Base-by-base conservation (phyloP, 768 basidiomycete species). In the Boletellus ananas region DNA sequence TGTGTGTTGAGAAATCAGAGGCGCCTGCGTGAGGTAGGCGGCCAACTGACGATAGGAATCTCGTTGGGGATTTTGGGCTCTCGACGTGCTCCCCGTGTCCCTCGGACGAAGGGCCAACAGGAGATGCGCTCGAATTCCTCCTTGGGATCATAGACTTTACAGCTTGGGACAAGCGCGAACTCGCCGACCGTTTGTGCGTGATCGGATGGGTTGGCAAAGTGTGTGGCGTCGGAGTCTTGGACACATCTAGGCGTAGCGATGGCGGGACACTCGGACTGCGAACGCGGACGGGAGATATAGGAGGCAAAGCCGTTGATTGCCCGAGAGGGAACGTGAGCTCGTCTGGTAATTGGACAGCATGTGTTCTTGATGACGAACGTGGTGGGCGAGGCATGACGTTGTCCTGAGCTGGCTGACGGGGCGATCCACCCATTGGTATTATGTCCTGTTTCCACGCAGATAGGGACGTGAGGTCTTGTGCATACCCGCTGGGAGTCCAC, bases 401-500 rank as follows among this genome's bases (percentile, higher is more conserved):
- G 40, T 43, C 45, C 5, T 23, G 48, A 11, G 38, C 21, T 16
- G 45, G 33, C n/a, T 23, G 49, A 25, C 29, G 48, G 7, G 35
- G 51, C 10, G 20, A 13, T 16, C 50, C 49, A 29, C 16, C 45
- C n/a, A 20, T 17, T 6, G 45, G 50, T n/a, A 14, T 16, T 8
- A 49, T 35, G 20, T 37, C 54, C 3, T 25, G 20, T 41, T 16
- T 36, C 16, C 23, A 53, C 27, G 23, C 42, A 7, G 43, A 41
- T 21, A 52, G 17, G 18, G 39, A 38, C 6, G 52, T 39, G 13
- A 64, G 27, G 21, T 64, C 62, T 34, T 58, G 54, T 11, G 21
- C 33, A 36, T 55, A 52, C 37, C 67, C 68, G 29, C 64, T 68
- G 6, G 69, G 67, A 12, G 68, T 63, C 53, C 57, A 58, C 11